Conservation (phyloP, 164 flowering plant genomes). For the Cinnamomum micranthum region DNA sequence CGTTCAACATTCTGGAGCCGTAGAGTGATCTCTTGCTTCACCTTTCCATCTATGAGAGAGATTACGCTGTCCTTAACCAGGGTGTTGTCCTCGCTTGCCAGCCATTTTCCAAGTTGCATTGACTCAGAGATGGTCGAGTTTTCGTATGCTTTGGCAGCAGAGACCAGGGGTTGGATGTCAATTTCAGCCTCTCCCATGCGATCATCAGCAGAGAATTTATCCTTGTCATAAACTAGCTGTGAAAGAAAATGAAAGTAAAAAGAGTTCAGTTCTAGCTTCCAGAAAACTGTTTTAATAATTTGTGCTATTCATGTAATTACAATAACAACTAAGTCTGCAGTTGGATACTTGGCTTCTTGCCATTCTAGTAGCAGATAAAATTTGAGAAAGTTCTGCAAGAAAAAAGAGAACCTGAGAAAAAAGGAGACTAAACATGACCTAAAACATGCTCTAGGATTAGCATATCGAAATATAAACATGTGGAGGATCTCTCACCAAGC, state of each 20-base stretch:
- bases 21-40: conserved; percentile 30
- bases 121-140: conserved; percentile 36
- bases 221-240: conserved; percentile 93
- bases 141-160: conserved; percentile 75
- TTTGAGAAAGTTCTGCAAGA: no score
- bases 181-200: conserved; percentile 95
- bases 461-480: no score
- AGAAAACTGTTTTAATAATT: no score
- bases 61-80: conserved; percentile 61
- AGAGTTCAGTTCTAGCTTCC: no score
- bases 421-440: no score
- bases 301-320: no score
- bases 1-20: conserved; percentile 79
- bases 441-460: no score
- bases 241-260: conserved; percentile 4
- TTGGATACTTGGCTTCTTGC: no score
- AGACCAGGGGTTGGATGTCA: conserved; percentile 73
- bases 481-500: no score
- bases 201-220: conserved; percentile 76
- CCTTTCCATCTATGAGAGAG: conserved; percentile 40
- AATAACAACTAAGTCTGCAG: no score
- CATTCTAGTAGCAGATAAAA: no score
- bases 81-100: conserved; percentile 59
- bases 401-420: no score
- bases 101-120: conserved; percentile 65